These are phyloP conservation scores for Euphrasia confusa DNA, from an alignment of 257 asterid genomes.

Conservation along the genomic window DNA sequence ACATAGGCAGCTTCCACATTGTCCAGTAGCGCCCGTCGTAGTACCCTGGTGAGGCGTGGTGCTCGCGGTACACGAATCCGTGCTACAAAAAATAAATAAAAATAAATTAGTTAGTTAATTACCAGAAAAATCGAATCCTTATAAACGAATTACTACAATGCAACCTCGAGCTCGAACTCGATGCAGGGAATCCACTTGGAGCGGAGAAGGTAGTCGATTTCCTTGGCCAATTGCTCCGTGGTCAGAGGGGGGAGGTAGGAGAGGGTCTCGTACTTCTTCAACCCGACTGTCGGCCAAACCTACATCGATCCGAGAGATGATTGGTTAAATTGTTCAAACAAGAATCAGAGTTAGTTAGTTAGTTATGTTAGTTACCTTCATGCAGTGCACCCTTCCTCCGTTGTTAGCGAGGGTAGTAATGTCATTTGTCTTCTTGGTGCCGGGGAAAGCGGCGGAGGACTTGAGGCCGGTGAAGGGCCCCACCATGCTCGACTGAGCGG, in stretches of 20 bases:
- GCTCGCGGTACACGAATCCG: constrained; percentile 36
- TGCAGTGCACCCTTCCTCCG: constrained; percentile 50
- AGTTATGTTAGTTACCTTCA: constrained; percentile 29
- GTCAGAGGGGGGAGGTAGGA: constrained; percentile 44
- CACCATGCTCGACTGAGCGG: not conserved
- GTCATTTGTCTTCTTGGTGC: constrained; percentile 27
- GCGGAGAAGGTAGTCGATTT: constrained; percentile 45
- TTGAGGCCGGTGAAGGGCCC: constrained; percentile 30
- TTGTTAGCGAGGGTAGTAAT: constrained; percentile 38
- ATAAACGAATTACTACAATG: too few species aligned
- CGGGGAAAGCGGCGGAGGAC: constrained; percentile 31
- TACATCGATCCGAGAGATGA: not conserved
- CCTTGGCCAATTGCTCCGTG: constrained; percentile 27
- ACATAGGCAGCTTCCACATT: constrained; percentile 68
- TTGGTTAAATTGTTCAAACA: too few species aligned
- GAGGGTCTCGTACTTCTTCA: constrained; percentile 41
- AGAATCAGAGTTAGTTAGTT: too few species aligned
- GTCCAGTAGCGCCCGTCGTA: constrained; percentile 53
- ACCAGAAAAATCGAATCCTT: too few species aligned
- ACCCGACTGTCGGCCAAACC: constrained; percentile 46
- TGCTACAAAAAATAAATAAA: constrained; percentile 18
- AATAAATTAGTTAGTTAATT: not conserved
- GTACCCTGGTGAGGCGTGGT: constrained; percentile 36
- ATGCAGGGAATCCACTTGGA: constrained; percentile 43
- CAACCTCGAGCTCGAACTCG: constrained; percentile 44